These are phyloP conservation scores for Pestalotiopsis sp. DNA, from an alignment of 2,329 filamentous ascomycete genomes.

Conservation along the genomic window DNA sequence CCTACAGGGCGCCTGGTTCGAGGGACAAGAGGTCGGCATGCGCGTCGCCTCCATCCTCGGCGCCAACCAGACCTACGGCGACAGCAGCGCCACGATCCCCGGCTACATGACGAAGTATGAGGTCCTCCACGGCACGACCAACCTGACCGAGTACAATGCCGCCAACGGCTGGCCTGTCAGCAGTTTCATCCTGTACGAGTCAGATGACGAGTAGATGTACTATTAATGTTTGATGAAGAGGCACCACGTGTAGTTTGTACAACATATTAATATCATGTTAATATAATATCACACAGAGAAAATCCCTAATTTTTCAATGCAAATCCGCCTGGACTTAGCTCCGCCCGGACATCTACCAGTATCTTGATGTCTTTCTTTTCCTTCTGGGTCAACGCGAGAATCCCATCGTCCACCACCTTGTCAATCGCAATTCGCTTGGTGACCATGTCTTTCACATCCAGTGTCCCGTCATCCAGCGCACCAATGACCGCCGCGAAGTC, in stretches of 20 bases:
- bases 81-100: conserved; percentile 16
- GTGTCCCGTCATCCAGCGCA: conserved; percentile 46
- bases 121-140: conserved; percentile 38
- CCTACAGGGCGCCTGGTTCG: conserved; percentile 64
- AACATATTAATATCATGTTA: not conserved
- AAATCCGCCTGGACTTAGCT: too few species aligned
- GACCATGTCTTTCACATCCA: conserved; percentile 62
- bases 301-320: too few species aligned
- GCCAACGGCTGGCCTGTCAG: conserved; percentile 8
- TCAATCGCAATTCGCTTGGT: conserved; percentile 59
- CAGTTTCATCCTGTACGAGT: conserved; percentile 10
- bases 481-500: conserved; percentile 62
- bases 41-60: conserved; percentile 41
- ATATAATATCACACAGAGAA: not conserved
- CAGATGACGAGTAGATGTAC: not conserved
- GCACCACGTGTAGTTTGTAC: not conserved
- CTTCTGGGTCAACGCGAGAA: conserved; percentile 58
- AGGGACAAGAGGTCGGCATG: conserved; percentile 53
- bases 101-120: conserved; percentile 31
- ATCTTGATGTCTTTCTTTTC: conserved; percentile 68
- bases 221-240: not conserved
- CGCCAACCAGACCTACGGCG: conserved; percentile 1
- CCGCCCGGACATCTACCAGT: conserved; percentile 45
- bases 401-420: conserved; percentile 58
- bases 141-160: conserved; percentile 32